A percentile compares a stretch with the other conserved stretches of the same genome.
These are phyloP conservation scores for Penicillium canariense DNA, from an alignment of 495 filamentous ascomycete genomes.

Conservation along the genomic window DNA sequence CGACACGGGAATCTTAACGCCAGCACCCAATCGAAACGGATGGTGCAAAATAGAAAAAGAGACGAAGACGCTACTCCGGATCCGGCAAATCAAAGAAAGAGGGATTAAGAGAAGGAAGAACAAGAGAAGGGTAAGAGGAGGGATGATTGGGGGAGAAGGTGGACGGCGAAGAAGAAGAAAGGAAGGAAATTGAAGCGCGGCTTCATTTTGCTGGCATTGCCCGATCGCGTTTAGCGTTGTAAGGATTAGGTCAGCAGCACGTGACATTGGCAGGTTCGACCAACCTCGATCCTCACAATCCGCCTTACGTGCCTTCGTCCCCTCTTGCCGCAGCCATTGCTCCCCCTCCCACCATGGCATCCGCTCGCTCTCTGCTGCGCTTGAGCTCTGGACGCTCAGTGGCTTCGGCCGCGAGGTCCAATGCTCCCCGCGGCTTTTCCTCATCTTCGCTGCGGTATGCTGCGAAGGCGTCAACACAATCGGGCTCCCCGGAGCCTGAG, in stretches of 20 bases:
- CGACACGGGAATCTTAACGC: conserved; percentile 28
- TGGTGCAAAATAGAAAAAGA: conserved; percentile 22
- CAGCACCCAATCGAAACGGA: conserved; percentile 27
- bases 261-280: conserved; percentile 26
- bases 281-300: conserved; percentile 36
- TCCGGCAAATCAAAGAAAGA: conserved; percentile 11
- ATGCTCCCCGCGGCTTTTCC: conserved; percentile 53
- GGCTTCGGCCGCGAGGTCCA: conserved; percentile 56
- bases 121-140: conserved; percentile 14
- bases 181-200: conserved; percentile 41
- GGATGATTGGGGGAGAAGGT: conserved; percentile 23
- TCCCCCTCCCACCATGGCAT: conserved; percentile 40
- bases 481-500: conserved; percentile 40
- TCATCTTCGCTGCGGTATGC: conserved; percentile 55
- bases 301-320: conserved; percentile 29
- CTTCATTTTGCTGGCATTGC: conserved; percentile 44
- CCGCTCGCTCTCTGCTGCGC: conserved; percentile 63
- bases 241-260: conserved; percentile 30
- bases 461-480: conserved; percentile 48
- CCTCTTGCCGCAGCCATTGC: conserved; percentile 29
- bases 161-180: conserved; percentile 28
- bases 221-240: conserved; percentile 19
- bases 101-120: conserved; percentile 15
- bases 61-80: conserved; percentile 17
- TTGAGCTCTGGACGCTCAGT: conserved; percentile 61